Evolutionary conservation across 768 basidiomycete species (phyloP).

Genomic region (Kwoniella europaea): DNA sequence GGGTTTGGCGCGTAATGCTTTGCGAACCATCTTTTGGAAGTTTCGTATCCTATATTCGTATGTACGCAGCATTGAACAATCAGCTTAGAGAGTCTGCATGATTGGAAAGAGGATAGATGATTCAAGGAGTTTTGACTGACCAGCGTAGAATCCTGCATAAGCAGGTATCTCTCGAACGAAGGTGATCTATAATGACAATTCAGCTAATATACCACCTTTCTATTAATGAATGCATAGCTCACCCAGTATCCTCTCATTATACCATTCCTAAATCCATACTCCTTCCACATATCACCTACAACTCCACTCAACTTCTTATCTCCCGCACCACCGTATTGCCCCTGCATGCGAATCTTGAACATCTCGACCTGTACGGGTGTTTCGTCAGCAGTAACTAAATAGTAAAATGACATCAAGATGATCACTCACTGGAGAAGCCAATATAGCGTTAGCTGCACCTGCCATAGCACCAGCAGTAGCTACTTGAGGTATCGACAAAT

Average conservation of each 20-base stretch:
- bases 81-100: too few relatives aligned
- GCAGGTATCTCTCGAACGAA: conserved; percentile 93
- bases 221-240: conserved; percentile 27
- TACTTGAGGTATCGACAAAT: conserved; percentile 76
- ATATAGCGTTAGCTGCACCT: conserved; percentile 83
- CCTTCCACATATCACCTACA: conserved; percentile 78
- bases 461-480: conserved; percentile 89
- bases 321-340: conserved; percentile 76
- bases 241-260: conserved; percentile 99
- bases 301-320: conserved; percentile 79
- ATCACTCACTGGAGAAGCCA: conserved; percentile 79
- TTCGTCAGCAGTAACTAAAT: neutral
- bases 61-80: too few relatives aligned
- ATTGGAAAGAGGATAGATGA: too few relatives aligned
- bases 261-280: conserved; percentile 84
- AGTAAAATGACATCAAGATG: neutral
- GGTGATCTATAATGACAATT: conserved; percentile 68
- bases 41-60: conserved; percentile 73
- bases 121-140: conserved; percentile 44
- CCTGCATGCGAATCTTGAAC: conserved; percentile 99
- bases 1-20: conserved; percentile 31
- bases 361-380: conserved; percentile 65
- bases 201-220: neutral
- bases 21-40: conserved; percentile 77
- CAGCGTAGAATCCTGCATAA: conserved; percentile 75